phyloP scores from a whole-genome alignment of 2,329 filamentous ascomycete species.

The Gnomoniopsis smithogilvyi region DNA sequence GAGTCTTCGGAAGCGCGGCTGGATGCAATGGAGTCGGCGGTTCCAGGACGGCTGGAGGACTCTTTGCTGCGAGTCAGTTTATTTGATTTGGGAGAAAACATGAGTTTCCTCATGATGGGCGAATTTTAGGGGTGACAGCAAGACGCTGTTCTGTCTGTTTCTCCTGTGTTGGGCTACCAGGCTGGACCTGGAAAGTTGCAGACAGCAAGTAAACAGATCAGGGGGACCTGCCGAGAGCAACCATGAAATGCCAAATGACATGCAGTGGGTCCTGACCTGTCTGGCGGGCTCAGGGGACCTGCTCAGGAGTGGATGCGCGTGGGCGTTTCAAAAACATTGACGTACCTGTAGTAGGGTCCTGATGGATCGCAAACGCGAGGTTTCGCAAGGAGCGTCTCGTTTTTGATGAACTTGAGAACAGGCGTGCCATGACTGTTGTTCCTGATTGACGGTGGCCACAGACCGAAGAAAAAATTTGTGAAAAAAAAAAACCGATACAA shows the following conservation, averaged over 20 bases:
- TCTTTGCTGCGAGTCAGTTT: constrained; percentile 20
- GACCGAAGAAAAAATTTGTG: background rate
- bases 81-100: constrained; percentile 17
- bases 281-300: constrained; percentile 10
- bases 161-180: constrained; percentile 12
- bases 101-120: constrained; percentile 19
- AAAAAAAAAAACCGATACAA: background rate
- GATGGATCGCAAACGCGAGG: constrained; percentile 24
- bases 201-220: constrained; percentile 21
- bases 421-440: constrained; percentile 26
- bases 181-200: constrained; percentile 13
- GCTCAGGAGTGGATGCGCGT: constrained; percentile 17
- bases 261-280: constrained; percentile 14
- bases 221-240: constrained; percentile 6
- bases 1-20: constrained; percentile 16
- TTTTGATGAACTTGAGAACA: constrained; percentile 17
- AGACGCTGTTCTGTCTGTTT: background rate
- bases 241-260: constrained; percentile 12
- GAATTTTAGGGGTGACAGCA: constrained; percentile 3
- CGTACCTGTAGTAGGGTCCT: constrained; percentile 28
- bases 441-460: background rate
- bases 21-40: constrained; percentile 15
- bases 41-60: constrained; percentile 14
- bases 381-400: constrained; percentile 22
- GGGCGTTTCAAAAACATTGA: constrained; percentile 13